phyloP scores from a whole-genome alignment of 257 asterid genomes.

The Solanum microdontum region DNA sequence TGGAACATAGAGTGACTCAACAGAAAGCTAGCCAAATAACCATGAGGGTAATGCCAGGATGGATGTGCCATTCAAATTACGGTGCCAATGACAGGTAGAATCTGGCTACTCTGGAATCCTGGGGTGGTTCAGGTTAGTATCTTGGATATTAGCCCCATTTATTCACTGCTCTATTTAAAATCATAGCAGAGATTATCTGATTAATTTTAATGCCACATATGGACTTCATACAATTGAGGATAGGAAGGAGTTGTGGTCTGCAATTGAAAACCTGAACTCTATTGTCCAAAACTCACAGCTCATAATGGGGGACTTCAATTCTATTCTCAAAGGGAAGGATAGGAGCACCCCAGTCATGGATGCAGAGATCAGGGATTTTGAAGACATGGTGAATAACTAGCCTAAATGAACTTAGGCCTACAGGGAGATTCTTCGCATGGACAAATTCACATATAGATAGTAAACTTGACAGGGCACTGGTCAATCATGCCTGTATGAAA shows the following conservation, averaged over 20 bases:
- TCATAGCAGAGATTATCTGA: neutral
- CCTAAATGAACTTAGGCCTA: neutral
- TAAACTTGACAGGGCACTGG: neutral
- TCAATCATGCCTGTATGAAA: neutral
- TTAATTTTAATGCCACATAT: neutral
- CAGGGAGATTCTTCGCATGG: neutral
- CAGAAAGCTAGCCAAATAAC: neutral
- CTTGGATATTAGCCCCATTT: neutral
- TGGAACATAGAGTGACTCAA: neutral
- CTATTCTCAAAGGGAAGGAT: neutral
- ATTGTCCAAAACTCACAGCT: neutral
- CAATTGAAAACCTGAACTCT: neutral
- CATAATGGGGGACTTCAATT: neutral
- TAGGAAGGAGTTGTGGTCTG: neutral
- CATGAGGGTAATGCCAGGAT: neutral
- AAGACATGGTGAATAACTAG: neutral
- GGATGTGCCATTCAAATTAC: neutral
- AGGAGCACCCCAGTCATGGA: neutral
- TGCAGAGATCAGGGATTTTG: neutral
- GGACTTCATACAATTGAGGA: neutral
- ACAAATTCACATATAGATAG: neutral
- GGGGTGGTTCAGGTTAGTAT: neutral
- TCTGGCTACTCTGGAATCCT: neutral
- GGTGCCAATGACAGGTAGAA: neutral
- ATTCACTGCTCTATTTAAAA: neutral